Base-by-base conservation (phyloP, 352 stramenopile genomes). In the Globisporangium iwayamae region DNA sequence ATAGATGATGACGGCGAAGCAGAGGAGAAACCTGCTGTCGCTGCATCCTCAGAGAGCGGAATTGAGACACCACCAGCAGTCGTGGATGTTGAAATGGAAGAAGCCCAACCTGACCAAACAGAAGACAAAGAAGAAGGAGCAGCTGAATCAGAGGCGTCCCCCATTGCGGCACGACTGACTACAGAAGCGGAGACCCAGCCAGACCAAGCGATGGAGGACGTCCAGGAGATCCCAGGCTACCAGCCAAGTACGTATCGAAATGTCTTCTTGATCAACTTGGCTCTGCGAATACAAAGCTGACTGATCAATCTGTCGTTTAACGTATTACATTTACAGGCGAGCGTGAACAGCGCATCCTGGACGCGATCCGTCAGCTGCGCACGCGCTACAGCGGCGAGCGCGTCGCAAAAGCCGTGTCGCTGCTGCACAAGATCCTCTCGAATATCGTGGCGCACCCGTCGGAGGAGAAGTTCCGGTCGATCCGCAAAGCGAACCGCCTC, bases 391-490 rank as follows among this genome's bases (percentile, higher is more conserved):
- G 61, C 20, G 14, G 39, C 0, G 73, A 85, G 3, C n/a, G 43
- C 18, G 76, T 80, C 3, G n/a, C 52, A 3, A 79, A 71, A 16
- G 73, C 83, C 3, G 69, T 69, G 0, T 75, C 73, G 2, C 41
- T 89, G 22, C 71, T 94, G 16, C 63, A 89, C 62, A 85, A 85
- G 56, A 86, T 94, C 64, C 70, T 94, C 11, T 79, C 76, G 39
- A 94, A 94, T 69, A 81, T 94, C 56, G 69, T 89, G n/a, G 36
- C 69, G n/a, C 65, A 90, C 45, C 77, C 83, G 1, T 20, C 36
- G 2, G 73, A 92, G 25, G 65, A 62, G 38, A 91, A 90, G 60
- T 92, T 83, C 60, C 77, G 76, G 34, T 81, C 75, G 16, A 83
- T 94, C 32, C 81, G 81, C 39, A 91, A 91, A 47, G 56, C 70